Evolutionary conservation across 495 filamentous ascomycete species (phyloP).

Genomic region (Penicillium nucicola): DNA sequence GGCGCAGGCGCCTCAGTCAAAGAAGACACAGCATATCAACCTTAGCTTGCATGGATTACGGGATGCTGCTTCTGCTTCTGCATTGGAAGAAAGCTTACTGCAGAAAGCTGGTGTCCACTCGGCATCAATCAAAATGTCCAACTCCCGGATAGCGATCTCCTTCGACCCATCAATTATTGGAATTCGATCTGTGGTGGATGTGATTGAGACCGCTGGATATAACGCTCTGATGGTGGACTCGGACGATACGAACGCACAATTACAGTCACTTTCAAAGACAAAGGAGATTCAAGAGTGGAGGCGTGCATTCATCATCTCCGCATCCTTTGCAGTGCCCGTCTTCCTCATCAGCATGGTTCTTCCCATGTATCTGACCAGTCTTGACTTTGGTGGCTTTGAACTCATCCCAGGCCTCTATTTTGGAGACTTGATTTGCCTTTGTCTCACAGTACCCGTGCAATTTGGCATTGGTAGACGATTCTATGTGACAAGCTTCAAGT

Average conservation of each 20-base stretch:
- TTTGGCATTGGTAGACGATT: constrained; percentile 95
- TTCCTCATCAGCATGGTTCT: constrained; percentile 90
- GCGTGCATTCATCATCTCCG: constrained; percentile 68
- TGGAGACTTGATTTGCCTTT: constrained; percentile 78
- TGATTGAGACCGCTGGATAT: constrained; percentile 74
- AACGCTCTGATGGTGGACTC: constrained; percentile 88
- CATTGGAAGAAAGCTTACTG: constrained; percentile 66
- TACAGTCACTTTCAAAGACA: constrained; percentile 93
- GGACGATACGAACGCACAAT: constrained; percentile 94
- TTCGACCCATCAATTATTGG: constrained; percentile 70
- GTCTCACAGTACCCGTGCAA: constrained; percentile 87
- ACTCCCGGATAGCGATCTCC: constrained; percentile 63
- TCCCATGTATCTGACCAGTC: constrained; percentile 67
- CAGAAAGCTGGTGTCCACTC: constrained; percentile 66
- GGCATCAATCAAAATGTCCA: constrained; percentile 66
- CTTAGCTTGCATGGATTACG: constrained; percentile 82
- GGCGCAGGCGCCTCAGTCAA: constrained; percentile 28
- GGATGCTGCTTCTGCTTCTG: constrained; percentile 64
- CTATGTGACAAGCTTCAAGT: constrained; percentile 87
- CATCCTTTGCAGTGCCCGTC: constrained; percentile 83
- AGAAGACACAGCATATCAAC: constrained; percentile 50
- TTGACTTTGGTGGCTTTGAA: constrained; percentile 70
- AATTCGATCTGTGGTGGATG: constrained; percentile 76
- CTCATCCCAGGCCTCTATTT: constrained; percentile 75
- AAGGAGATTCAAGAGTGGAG: constrained; percentile 94